Conservation (phyloP, 208 protist genomes). For the Crithidia acanthocephali region DNA sequence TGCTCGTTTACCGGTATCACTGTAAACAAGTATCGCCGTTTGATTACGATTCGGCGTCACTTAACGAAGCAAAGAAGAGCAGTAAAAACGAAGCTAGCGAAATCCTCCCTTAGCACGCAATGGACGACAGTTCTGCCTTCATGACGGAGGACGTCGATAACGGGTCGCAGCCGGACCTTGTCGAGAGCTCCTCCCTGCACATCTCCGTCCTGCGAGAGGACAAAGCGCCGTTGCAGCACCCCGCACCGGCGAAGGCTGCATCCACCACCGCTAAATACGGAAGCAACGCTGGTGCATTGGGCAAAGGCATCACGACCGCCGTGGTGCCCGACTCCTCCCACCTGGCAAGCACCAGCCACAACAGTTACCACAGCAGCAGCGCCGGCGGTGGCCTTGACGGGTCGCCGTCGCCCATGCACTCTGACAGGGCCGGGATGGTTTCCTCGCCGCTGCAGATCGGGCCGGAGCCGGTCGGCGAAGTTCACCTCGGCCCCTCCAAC, state of each 20-base stretch:
- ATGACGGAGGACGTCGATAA: slow-evolving; percentile 10
- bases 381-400: not conserved
- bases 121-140: slow-evolving; percentile 45
- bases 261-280: not conserved
- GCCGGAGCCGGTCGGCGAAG: slow-evolving; percentile 2
- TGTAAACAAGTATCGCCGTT: no score
- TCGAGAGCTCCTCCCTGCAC: slow-evolving; percentile 18
- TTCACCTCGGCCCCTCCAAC: not conserved
- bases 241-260: not conserved
- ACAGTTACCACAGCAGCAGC: not conserved
- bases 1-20: no score
- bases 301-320: not conserved
- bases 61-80: not conserved
- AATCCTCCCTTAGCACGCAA: not conserved
- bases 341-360: not conserved
- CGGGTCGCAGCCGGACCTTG: not conserved
- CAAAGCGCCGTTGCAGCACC: not conserved
- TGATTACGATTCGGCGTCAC: not conserved
- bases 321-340: not conserved
- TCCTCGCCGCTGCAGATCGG: slow-evolving; percentile 18
- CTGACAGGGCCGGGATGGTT: slow-evolving; percentile 1
- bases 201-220: slow-evolving; percentile 11
- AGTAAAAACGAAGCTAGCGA: not conserved
- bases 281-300: not conserved
- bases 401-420: not conserved